Evolutionary conservation across 768 basidiomycete species (phyloP).

Genomic region (Leccinum variicolor): DNA sequence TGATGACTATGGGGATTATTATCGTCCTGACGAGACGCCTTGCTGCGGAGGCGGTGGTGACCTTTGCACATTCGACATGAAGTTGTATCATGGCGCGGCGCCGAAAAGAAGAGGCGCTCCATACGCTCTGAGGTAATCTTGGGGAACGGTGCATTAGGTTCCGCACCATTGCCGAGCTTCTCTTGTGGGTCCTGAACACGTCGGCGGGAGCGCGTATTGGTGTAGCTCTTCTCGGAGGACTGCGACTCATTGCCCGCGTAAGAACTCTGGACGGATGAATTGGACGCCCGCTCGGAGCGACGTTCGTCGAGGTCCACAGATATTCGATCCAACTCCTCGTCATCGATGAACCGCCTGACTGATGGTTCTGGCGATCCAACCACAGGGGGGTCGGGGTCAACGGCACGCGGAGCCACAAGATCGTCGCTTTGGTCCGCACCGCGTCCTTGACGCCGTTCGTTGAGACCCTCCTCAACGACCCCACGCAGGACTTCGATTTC

Average conservation of each 20-base stretch:
- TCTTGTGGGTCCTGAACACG: conserved; percentile 1
- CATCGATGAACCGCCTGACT: conserved; percentile 44
- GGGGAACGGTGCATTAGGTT: conserved; percentile 60
- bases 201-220: not conserved
- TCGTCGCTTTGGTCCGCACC: conserved; percentile 32
- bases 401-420: not conserved
- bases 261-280: conserved; percentile 23
- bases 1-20: not conserved
- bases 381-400: not conserved
- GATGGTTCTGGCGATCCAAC: conserved; percentile 8
- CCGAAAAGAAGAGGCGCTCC: conserved; percentile 78
- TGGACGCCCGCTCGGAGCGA: conserved; percentile 46
- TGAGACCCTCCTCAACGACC: conserved; percentile 83
- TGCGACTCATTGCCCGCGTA: conserved; percentile 1
- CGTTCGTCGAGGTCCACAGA: conserved; percentile 66
- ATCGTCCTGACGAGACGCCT: conserved; percentile 39
- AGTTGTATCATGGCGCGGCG: conserved; percentile 68
- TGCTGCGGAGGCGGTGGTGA: conserved; percentile 41
- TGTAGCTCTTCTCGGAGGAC: not conserved
- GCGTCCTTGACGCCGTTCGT: conserved; percentile 59
- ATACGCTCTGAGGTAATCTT: conserved; percentile 75
- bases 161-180: conserved; percentile 28
- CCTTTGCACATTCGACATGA: conserved; percentile 65
- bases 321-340: conserved; percentile 60
- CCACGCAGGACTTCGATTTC: conserved; percentile 87